Base-by-base conservation (phyloP, 345 rosid genomes). In the Eutrema heterophyllum region DNA sequence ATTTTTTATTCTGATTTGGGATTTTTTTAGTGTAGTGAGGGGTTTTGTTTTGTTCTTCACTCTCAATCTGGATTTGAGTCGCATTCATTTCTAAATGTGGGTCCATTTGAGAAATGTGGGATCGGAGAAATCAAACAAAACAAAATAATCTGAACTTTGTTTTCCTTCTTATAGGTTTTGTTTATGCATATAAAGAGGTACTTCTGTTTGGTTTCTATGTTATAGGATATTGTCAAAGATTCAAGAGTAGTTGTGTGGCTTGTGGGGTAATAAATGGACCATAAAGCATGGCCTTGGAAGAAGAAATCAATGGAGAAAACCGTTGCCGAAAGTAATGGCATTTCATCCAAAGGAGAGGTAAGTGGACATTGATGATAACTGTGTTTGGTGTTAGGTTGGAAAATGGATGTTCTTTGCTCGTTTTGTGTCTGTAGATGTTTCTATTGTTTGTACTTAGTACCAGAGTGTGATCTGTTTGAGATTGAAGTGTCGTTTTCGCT, bases 251-350 rank as follows among this genome's bases (percentile, higher is more conserved):
- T 59, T 68, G 72, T 54, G 75, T 51, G 44, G 67, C 44, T 74
- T 48, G 60, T 68, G 40, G 16, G 44, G 36, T 18, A 11, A 29
- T 30, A 45, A 44, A 93, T 93, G 98, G 97, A 93, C 60, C 83
- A 84, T 30, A 93, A 84, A 72, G 60, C 87, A 26, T 89, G 98
- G 98, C 84, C 85, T 60, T 87, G 97, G 97, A 87, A 84, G 86
- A 93, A 91, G 84, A 91, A 82, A 82, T 81, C 94, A 7, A 48
- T 79, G 2, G 97, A 89, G 81, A 87, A 86, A 80, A 77, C 67
- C 52, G 63, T 81, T 60, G 75, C 55, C 50, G 76, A 65, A 77
- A 72, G 74, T 29, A 73, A 79, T 14, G 68, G 61, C 21, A 15
- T 48, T 16, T 72, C 82, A 8, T 55, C 67, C 8, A 81, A 85